phyloP scores from a whole-genome alignment of 768 basidiomycete species.

The Suillus fuscotomentosus region DNA sequence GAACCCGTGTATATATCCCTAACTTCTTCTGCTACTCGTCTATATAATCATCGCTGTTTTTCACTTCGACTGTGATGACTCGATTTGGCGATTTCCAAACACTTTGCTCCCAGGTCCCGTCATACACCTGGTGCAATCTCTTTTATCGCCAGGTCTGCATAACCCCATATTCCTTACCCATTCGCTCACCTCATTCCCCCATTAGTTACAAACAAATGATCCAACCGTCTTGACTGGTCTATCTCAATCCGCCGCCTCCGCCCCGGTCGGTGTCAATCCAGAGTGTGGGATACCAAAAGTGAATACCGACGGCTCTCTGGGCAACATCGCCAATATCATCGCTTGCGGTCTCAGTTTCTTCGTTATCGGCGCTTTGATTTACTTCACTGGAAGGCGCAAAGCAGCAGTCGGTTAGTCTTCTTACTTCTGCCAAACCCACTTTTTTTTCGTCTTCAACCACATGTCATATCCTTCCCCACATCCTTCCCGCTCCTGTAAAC shows the following conservation, averaged over 20 bases:
- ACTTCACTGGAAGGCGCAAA: conserved; percentile 58
- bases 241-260: conserved; percentile 45
- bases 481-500: conserved; percentile 5
- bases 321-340: conserved; percentile 86
- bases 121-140: conserved; percentile 92
- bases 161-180: conserved; percentile 10
- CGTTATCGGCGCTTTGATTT: conserved; percentile 55
- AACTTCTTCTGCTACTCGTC: background rate
- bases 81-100: conserved; percentile 73
- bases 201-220: conserved; percentile 40
- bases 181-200: conserved; percentile 22
- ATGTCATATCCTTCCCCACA: background rate
- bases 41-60: background rate
- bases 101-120: conserved; percentile 67
- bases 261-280: conserved; percentile 83
- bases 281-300: conserved; percentile 73
- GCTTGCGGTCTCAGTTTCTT: conserved; percentile 74
- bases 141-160: conserved; percentile 80
- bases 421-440: background rate
- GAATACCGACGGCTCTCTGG: conserved; percentile 57
- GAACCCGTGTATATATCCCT: background rate
- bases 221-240: conserved; percentile 34
- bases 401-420: conserved; percentile 80
- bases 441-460: background rate
- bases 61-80: conserved; percentile 37